These are phyloP conservation scores for Leishmania amazonensis DNA, from an alignment of 208 protist genomes.

Conservation along the genomic window DNA sequence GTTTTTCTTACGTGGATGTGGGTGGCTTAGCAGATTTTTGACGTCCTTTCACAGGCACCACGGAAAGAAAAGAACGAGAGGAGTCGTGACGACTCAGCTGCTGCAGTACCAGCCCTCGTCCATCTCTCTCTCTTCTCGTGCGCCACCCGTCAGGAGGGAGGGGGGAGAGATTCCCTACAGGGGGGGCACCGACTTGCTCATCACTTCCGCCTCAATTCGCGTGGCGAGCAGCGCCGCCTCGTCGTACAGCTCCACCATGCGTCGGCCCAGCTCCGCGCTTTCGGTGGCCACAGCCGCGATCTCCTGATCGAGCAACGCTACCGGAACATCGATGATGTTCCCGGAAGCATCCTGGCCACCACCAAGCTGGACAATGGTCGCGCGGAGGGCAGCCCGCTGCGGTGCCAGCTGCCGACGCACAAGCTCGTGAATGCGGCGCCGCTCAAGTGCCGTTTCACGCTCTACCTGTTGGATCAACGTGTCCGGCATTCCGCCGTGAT, in stretches of 20 bases:
- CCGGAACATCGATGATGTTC: constrained; percentile 57
- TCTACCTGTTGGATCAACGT: constrained; percentile 71
- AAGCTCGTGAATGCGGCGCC: constrained; percentile 43
- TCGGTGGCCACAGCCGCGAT: constrained; percentile 60
- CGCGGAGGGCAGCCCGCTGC: constrained; percentile 46
- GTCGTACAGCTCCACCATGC: constrained; percentile 74
- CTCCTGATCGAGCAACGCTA: constrained; percentile 59
- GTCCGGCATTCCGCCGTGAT: constrained; percentile 39
- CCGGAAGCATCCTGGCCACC: constrained; percentile 37
- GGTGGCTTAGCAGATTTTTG: background rate
- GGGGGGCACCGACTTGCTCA: constrained; percentile 41
- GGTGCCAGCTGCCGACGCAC: constrained; percentile 30
- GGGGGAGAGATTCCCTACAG: constrained; percentile 15
- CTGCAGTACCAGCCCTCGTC: background rate
- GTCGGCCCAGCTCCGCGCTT: constrained; percentile 48
- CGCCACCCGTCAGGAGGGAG: background rate
- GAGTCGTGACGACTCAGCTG: background rate
- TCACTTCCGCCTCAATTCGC: constrained; percentile 54
- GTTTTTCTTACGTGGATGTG: background rate
- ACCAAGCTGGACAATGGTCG: constrained; percentile 48
- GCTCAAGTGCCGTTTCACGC: constrained; percentile 63
- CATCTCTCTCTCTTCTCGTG: background rate
- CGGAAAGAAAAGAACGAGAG: background rate
- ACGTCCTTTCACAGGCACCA: background rate
- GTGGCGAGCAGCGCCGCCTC: constrained; percentile 59